phyloP scores from a whole-genome alignment of 306 rosid genomes.

The Argentina anserina region DNA sequence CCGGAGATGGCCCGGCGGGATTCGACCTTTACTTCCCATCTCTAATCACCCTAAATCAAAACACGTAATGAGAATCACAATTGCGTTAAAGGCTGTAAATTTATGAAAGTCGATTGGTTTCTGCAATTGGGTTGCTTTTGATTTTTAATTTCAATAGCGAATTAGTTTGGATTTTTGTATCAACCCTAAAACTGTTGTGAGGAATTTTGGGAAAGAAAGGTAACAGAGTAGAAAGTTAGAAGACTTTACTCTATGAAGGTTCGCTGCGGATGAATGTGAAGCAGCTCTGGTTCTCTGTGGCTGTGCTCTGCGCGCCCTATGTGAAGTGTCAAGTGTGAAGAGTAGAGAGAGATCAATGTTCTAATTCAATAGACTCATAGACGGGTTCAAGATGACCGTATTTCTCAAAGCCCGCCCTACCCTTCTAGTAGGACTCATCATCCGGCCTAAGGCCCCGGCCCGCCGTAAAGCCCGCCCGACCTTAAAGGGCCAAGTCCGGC shows the following conservation, averaged over 20 bases:
- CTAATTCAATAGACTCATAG: neutral
- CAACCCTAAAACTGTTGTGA: slow-evolving; percentile 4
- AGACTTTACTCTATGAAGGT: neutral
- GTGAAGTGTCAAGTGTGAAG: slow-evolving; percentile 2
- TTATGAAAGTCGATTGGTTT: neutral
- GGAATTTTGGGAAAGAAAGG: slow-evolving; percentile 5
- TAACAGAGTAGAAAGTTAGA: neutral
- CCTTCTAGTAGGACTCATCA: no score
- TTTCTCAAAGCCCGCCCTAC: neutral
- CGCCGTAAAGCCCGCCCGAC: no score
- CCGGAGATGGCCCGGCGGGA: slow-evolving; percentile 64
- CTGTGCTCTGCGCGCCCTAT: neutral
- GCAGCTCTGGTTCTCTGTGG: neutral
- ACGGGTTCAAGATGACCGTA: neutral
- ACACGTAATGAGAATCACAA: neutral
- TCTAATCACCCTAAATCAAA: slow-evolving; percentile 9
- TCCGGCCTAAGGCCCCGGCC: no score
- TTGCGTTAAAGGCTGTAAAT: neutral
- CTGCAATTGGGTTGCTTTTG: neutral
- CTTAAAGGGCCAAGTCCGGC: no score
- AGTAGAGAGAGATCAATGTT: neutral
- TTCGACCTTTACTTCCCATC: slow-evolving; percentile 90
- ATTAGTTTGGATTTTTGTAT: neutral
- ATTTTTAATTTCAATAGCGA: neutral
- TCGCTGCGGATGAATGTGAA: neutral